A percentile compares a stretch with the other conserved stretches of the same genome.
Evolutionary conservation across 2,329 filamentous ascomycete genomes (phyloP).

Genomic region (Kalmusia sp.): DNA sequence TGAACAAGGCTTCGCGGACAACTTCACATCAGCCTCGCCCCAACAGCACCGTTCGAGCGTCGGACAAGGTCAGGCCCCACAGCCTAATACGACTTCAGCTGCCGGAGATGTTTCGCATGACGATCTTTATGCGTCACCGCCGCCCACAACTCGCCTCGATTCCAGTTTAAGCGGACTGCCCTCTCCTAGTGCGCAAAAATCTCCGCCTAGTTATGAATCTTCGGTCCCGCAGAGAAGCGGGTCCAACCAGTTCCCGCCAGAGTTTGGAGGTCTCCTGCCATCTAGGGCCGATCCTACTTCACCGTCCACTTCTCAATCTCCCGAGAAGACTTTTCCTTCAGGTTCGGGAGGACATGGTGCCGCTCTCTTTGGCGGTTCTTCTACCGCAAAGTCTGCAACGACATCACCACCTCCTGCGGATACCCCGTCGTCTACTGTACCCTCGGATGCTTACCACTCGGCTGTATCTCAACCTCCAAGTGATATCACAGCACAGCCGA

Average conservation of each 20-base stretch:
- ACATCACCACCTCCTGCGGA: conserved; percentile 48
- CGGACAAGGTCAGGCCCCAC: conserved; percentile 34
- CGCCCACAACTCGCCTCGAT: conserved; percentile 44
- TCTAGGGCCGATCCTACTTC: conserved; percentile 61
- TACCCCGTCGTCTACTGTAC: conserved; percentile 49
- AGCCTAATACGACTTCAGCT: conserved; percentile 27
- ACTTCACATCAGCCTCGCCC: conserved; percentile 74
- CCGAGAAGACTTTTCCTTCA: conserved; percentile 44
- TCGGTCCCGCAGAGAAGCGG: conserved; percentile 45
- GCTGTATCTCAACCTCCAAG: conserved; percentile 46
- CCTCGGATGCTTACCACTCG: conserved; percentile 52
- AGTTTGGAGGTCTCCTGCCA: conserved; percentile 64
- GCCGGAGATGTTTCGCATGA: conserved; percentile 33
- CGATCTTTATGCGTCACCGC: conserved; percentile 40
- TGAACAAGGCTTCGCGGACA: conserved; percentile 86
- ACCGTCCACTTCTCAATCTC: conserved; percentile 43
- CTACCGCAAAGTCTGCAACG: conserved; percentile 41
- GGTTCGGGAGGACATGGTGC: conserved; percentile 48
- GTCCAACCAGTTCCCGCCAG: conserved; percentile 58
- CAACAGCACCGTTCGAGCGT: conserved; percentile 40
- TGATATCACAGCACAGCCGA: conserved; percentile 48
- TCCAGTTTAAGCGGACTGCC: conserved; percentile 55
- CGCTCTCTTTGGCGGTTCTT: conserved; percentile 47
- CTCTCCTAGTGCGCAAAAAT: conserved; percentile 61
- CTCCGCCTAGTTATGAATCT: conserved; percentile 65